Evolutionary conservation across 164 flowering plant genomes (phyloP), one percentile per base, ranked within the genome.

Genomic region (Aristolochia contorta): DNA sequence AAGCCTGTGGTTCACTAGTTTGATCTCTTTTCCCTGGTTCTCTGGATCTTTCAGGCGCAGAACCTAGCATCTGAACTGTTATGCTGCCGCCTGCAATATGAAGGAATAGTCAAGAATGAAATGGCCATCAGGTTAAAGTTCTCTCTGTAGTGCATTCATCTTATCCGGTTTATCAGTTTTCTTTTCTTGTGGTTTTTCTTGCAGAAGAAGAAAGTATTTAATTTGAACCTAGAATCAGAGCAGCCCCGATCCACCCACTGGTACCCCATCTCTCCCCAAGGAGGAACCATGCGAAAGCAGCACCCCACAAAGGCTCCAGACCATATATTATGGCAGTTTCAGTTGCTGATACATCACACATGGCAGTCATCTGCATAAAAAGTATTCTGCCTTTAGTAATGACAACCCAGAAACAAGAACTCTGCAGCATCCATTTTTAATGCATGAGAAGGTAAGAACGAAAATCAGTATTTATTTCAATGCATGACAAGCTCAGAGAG

Each of bases 241-340:
- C 79, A 63, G 97, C 97, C 13, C 95, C 97, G 55, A 90, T 69
- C 97, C 95, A 90, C 55, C 95, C 97, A 65, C 65, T 43, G 18
- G 70, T 18, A 47, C 88, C 87, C 97, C 97, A 91, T 63, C 97
- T 84, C 71, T 91, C 97, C 61, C 91, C 93, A 60, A 91, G 83
- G 27, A 91, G 82, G 68, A 80, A 80, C 97, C 97, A 91, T 49
- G 97, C 93, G 75, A 90, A 87, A 61, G 84, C 85, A 75, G 95
- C 96, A 74, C 96, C 97, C 97, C 97, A 91, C 10, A 91, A 68
- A 54, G 96, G 96, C 67, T 91, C 97, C 78, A 87, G 59, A 2
- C 89, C 89, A 73, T 87, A 87, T 14, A 91, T 81, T 30, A 91
- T 81, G 30, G 95, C 95, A 52, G 93, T 74, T 79, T 91, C 96